Evolutionary conservation across 306 rosid species (phyloP), one percentile per base, ranked within the genome.

Genomic region (Elaeagnus macrophylla): DNA sequence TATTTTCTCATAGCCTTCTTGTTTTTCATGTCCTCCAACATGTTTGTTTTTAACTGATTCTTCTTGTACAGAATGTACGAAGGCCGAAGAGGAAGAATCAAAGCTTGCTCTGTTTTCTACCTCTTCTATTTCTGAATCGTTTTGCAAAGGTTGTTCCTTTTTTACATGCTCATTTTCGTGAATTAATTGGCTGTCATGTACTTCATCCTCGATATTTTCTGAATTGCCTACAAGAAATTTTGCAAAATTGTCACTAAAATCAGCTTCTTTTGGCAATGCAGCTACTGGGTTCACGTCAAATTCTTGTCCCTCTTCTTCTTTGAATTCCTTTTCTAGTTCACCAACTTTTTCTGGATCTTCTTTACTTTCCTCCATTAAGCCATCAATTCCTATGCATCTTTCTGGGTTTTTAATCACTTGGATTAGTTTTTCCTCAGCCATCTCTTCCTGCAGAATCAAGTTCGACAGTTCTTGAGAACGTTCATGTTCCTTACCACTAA

Each of bases 191-290:
- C 10, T 25, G 32, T 25, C 37, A 25, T 7, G 51, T 38, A 66
- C 75, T 66, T 61, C 78, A 8, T 51, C 66, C 57, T 72, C 68
- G 6, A 14, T 64, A 12, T 42, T 55, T 16, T 77, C 78, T 3
- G 77, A 79, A 3, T 56, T 74, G 77, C 68, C 85, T 66, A 54
- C 59, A n/a, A 25, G 36, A 32, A 39, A 10, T 51, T 74, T 72
- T 35, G 59, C 32, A 1, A 40, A 42, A 57, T 63, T 57, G 55
- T 15, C 67, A 46, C 46, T 38, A 13, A 67, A 7, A 58, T 39
- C 60, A 53, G 56, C 25, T 42, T 66, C 75, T 54, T 48, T 75
- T 56, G 15, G 51, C 5, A 47, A 12, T 56, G 14, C 37, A 53
- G 49, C 20, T 51, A 10, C 12, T 20, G 54, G 46, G 16, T 42